Conservation (phyloP, 73 alveolate genomes). For the Effrenium voratum region DNA sequence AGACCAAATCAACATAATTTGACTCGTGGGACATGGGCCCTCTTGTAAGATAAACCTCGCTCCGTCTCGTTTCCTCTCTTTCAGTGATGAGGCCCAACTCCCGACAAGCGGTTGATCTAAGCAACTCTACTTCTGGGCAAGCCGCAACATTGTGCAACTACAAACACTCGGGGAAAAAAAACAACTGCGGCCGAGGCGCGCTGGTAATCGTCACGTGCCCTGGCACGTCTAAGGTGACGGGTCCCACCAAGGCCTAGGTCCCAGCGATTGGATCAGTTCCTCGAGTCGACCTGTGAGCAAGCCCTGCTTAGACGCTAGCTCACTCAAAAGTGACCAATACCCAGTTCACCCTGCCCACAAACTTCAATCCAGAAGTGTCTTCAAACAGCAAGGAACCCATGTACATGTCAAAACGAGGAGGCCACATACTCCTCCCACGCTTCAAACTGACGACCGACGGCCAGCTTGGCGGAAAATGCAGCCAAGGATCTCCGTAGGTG, state of each 20-base stretch:
- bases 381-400: background rate
- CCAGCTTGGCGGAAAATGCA: background rate
- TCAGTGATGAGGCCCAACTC: too few species aligned
- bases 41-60: too few species aligned
- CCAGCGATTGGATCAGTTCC: background rate
- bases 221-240: background rate
- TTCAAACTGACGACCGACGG: background rate
- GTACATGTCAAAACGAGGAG: background rate
- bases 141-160: too few species aligned
- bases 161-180: too few species aligned
- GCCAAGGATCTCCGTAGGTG: conserved; percentile 17
- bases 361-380: background rate
- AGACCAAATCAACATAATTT: too few species aligned
- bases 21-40: too few species aligned
- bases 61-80: too few species aligned
- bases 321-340: too few species aligned
- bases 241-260: too few species aligned
- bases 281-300: background rate
- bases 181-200: conserved; percentile 4
- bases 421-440: background rate
- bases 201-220: conserved; percentile 13
- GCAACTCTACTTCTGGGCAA: too few species aligned
- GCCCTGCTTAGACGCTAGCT: background rate
- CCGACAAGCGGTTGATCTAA: too few species aligned
- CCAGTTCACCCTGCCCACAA: background rate